Base-by-base conservation (phyloP, 1,139 yeast species). In the Saccharomyces pastorianus region DNA sequence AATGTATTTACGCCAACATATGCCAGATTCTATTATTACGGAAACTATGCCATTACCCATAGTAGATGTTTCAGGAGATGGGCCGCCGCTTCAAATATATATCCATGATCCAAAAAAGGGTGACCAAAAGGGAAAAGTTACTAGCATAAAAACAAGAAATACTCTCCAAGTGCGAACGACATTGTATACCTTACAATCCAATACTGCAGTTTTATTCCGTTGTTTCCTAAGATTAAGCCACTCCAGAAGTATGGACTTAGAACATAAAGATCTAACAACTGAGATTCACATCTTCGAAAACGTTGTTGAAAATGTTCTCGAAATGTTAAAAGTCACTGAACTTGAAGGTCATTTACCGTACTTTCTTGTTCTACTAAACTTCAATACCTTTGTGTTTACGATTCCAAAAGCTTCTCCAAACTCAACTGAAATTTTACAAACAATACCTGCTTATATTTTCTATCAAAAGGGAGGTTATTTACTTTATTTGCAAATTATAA, bases 71-170 rank as follows among this genome's bases (percentile, higher is more conserved):
- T 38, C 44, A 5, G 65, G 66, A 6, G 62, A 62, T 7, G 61
- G 66, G 23, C 76, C 76, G 1, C 76, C 76, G 4, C 55, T 73
- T 13, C 64, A 67, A 46, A 69, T 72, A 13, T 64, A 66, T 51
- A 63, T 64, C 2, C 53, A 55, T 3, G 64, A 64, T 20, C 69
- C 69, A 2, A 46, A 54, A 48, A 60, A 71, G 47, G 62, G 69
- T 51, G 71, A 68, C n/a, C 62, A 66, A 25, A 71, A 71, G 52
- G 70, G 66, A 53, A 77, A 76, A 34, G 74, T 74, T 9, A 76
- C 79, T 4, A 75, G 78, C 48, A 79, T 85, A 1, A 78, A 79
- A 57, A 82, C 74, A 69, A 85, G 85, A 61, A 86, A 85, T 61
- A 71, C 85, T 0, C 68, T 80, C 1, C 83, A 83, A 59, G 65